Evolutionary conservation across 768 basidiomycete genomes (phyloP), one percentile per base, ranked within the genome.

Genomic region (Suillus tomentosus): DNA sequence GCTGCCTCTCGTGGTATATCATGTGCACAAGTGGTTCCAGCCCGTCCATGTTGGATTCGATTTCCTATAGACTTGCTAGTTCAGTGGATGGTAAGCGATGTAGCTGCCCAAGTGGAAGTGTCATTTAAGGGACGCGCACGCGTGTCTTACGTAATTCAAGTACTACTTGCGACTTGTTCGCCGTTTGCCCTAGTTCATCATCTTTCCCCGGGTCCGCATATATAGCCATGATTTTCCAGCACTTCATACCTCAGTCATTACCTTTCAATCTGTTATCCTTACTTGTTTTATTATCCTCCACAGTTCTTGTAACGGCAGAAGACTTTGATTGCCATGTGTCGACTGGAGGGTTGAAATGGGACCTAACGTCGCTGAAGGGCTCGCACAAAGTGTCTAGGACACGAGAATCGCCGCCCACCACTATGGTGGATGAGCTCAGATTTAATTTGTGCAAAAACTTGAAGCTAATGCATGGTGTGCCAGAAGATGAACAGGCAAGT

Each of bases 1-100:
- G 84, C 74, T 95, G 92, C 65, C 74, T 84, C 72, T 94, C 92
- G 74, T 93, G 91, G 73, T 94, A 94, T 63, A 94, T 89, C 11
- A 82, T 72, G 9, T 79, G 72, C 14, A 79, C 68, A 11, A 94
- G 80, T 36, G 68, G 69, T 68, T 90, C 85, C 43, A 90, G 78
- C 58, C 82, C 81, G 36, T 87, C 80, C 89, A 91, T 91, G 61
- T 63, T 69, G 65, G 64, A 39, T 14, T 69, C 65, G 65, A 40
- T 11, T 42, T 62, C 54, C 37, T 53, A 50, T 9, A 45, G 48
- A 61, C 55, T 64, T 60, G 62, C 24, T 24, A 66, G 58, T 59
- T 64, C 50, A 31, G 51, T 37, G 31, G 27, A 36, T 59, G 45
- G 40, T 58, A 10, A 14, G 17, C 36, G 51, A 61, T 27, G 68